A percentile compares a stretch with the other conserved stretches of the same genome.
Evolutionary conservation across 257 asterid species (phyloP).

Genomic region (Solanum virginianum): DNA sequence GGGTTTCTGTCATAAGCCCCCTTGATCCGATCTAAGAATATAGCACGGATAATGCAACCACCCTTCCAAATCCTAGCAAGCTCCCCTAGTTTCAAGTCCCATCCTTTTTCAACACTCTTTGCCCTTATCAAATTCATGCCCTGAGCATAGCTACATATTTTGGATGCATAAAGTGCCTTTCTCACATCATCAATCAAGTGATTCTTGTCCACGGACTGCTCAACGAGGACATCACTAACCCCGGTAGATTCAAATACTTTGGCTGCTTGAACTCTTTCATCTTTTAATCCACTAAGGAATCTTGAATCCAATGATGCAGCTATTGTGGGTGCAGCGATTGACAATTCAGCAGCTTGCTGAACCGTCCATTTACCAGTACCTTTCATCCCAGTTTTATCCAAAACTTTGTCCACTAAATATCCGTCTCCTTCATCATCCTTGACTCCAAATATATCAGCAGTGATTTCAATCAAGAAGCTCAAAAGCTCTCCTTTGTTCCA

Average conservation of each 20-base stretch:
- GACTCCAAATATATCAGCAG: slow-evolving; percentile 83
- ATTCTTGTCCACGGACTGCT: slow-evolving; percentile 56
- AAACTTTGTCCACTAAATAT: slow-evolving; percentile 73
- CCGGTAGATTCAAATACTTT: slow-evolving; percentile 70
- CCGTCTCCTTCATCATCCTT: slow-evolving; percentile 89
- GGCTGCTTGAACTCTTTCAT: slow-evolving; percentile 77
- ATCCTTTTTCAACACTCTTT: slow-evolving; percentile 77
- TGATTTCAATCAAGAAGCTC: slow-evolving; percentile 92
- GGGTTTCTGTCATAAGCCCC: slow-evolving; percentile 80
- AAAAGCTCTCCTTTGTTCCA: slow-evolving; percentile 93
- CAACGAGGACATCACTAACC: slow-evolving; percentile 36
- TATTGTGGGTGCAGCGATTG: slow-evolving; percentile 90
- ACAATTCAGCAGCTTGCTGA: slow-evolving; percentile 94
- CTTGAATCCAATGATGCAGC: slow-evolving; percentile 92
- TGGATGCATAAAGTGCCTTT: slow-evolving; percentile 77
- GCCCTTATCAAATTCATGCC: slow-evolving; percentile 95
- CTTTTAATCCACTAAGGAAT: slow-evolving; percentile 89
- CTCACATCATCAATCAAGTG: slow-evolving; percentile 70
- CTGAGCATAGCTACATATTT: slow-evolving; percentile 90
- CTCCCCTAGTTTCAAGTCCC: slow-evolving; percentile 87
- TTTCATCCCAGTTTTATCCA: slow-evolving; percentile 97
- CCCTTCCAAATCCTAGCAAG: slow-evolving; percentile 98
- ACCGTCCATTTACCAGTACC: slow-evolving; percentile 98
- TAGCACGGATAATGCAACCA: slow-evolving; percentile 92
- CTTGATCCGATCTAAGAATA: slow-evolving; percentile 89